Conservation (phyloP, 169 alveolate species). For the Eimeria necatrix region DNA sequence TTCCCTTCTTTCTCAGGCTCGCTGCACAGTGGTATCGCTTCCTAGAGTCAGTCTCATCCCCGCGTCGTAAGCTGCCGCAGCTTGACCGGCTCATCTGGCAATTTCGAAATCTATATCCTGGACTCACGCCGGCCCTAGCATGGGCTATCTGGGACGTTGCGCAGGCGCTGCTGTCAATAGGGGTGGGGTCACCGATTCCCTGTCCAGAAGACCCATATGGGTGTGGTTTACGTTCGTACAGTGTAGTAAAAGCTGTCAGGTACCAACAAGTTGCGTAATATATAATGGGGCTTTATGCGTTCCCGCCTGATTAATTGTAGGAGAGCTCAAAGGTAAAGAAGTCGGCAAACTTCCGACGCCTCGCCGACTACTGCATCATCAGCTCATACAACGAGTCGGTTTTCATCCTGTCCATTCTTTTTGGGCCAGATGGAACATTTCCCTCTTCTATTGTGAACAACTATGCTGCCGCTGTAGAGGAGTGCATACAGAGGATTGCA, state of each 20-base stretch:
- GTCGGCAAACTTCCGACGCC: not conserved
- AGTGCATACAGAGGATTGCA: constrained; percentile 1
- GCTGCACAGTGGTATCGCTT: constrained; percentile 66
- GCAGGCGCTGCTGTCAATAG: constrained; percentile 38
- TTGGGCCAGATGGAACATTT: constrained; percentile 35
- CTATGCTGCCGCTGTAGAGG: not conserved
- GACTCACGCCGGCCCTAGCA: constrained; percentile 74
- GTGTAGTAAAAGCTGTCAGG: not conserved
- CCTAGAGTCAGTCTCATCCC: not conserved
- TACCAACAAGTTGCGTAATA: not conserved
- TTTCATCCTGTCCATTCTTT: constrained; percentile 10
- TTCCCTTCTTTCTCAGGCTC: constrained; percentile 5
- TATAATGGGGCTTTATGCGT: not conserved
- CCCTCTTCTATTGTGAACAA: constrained; percentile 2
- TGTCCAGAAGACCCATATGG: no score
- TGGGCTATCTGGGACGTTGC: constrained; percentile 74
- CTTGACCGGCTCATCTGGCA: constrained; percentile 50
- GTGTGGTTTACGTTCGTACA: not conserved
- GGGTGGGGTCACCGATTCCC: not conserved
- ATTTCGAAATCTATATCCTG: constrained; percentile 72
- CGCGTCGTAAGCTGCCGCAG: constrained; percentile 40
- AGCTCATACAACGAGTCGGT: constrained; percentile 58
- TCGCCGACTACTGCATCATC: constrained; percentile 23
- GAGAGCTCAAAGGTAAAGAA: constrained; percentile 21
- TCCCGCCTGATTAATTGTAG: not conserved